Evolutionary conservation across 495 filamentous ascomycete genomes (phyloP).

Genomic region (Penicillium argentinense): DNA sequence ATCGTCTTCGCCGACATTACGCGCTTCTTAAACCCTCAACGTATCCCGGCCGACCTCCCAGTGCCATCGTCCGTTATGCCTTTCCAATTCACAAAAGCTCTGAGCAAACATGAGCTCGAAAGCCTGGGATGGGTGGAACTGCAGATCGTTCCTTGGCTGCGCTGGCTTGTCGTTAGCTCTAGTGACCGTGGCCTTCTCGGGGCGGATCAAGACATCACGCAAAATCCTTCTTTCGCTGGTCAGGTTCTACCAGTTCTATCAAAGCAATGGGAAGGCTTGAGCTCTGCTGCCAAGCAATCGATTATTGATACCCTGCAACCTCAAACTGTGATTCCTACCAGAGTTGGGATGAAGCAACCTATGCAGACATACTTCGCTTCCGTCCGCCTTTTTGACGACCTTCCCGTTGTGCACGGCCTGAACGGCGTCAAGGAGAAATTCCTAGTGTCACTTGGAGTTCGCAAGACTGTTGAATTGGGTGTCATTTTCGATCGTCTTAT

Average conservation of each 20-base stretch:
- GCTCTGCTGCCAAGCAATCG: conserved; percentile 60
- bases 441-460: conserved; percentile 71
- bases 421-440: conserved; percentile 87
- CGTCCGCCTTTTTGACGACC: conserved; percentile 90
- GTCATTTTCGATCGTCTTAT: conserved; percentile 90
- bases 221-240: conserved; percentile 70
- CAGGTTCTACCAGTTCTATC: conserved; percentile 79
- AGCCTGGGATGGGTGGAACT: conserved; percentile 81
- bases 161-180: conserved; percentile 68
- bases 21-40: conserved; percentile 68
- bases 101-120: conserved; percentile 63
- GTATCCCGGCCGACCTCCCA: conserved; percentile 79
- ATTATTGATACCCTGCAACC: conserved; percentile 61
- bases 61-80: conserved; percentile 81
- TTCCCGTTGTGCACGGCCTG: conserved; percentile 75
- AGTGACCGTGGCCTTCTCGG: conserved; percentile 45
- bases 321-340: conserved; percentile 84
- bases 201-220: conserved; percentile 61
- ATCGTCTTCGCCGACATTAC: conserved; percentile 74
- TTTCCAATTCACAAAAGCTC: conserved; percentile 68
- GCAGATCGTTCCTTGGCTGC: conserved; percentile 78
- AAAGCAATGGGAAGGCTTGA: conserved; percentile 81
- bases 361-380: conserved; percentile 86
- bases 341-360: conserved; percentile 83
- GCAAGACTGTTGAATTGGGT: conserved; percentile 84